Conservation (phyloP, 1,284 basidiomycete genomes). For the Entoloma clypeatum region DNA sequence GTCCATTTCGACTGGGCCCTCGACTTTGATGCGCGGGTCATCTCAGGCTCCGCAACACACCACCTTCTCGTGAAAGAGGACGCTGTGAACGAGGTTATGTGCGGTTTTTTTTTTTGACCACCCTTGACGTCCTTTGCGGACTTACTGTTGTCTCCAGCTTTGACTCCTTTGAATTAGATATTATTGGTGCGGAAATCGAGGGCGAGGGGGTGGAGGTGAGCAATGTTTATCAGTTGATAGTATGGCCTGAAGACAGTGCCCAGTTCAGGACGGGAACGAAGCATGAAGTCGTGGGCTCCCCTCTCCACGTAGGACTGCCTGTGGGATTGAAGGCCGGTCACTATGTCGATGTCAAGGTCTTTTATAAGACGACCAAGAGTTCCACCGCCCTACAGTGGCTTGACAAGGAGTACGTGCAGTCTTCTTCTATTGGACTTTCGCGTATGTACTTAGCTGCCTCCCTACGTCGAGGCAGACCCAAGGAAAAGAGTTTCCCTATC, state of each 20-base stretch:
- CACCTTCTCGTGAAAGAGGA: constrained; percentile 56
- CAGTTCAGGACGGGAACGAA: constrained; percentile 52
- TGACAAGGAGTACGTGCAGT: constrained; percentile 61
- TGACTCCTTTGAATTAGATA: constrained; percentile 75
- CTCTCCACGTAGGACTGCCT: constrained; percentile 54
- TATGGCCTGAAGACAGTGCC: constrained; percentile 10
- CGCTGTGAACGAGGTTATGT: constrained; percentile 66
- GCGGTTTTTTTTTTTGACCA: constrained; percentile 12
- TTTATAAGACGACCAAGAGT: constrained; percentile 72
- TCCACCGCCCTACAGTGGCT: constrained; percentile 95
- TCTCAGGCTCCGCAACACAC: constrained; percentile 76
- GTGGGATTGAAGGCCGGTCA: constrained; percentile 38
- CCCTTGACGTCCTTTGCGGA: constrained; percentile 3
- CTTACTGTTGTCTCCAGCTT: constrained; percentile 42
- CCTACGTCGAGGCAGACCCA: constrained; percentile 81
- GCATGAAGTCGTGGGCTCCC: constrained; percentile 71
- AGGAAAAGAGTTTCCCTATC: constrained; percentile 80
- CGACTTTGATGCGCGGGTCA: constrained; percentile 67
- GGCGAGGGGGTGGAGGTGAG: constrained; percentile 49
- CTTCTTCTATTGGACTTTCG: background rate
- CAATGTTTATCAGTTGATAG: constrained; percentile 9
- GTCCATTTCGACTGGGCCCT: constrained; percentile 80
- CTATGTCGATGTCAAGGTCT: constrained; percentile 54
- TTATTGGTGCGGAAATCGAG: constrained; percentile 56
- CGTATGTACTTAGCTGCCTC: background rate